A percentile compares a stretch with the other conserved stretches of the same genome.
These are phyloP conservation scores for Chrysosphaeria jannelii DNA, from an alignment of 2,329 filamentous ascomycete species.

Conservation along the genomic window DNA sequence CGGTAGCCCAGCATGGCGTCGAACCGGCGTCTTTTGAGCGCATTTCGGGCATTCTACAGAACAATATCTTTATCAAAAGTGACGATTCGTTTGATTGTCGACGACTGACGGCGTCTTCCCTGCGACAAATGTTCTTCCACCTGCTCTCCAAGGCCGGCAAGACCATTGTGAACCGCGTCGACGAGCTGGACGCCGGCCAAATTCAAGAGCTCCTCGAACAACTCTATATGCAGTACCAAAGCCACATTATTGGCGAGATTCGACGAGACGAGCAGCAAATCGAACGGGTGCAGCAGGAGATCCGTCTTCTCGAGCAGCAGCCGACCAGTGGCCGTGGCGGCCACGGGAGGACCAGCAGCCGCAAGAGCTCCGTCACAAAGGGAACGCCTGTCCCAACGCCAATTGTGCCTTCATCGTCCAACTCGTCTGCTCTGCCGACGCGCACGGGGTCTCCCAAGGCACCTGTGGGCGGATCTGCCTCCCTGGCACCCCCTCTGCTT, in stretches of 20 bases:
- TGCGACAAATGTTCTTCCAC: constrained; percentile 50
- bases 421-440: too few species aligned
- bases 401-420: too few species aligned
- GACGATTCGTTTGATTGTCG: constrained; percentile 40
- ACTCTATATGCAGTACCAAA: constrained; percentile 46
- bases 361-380: neutral
- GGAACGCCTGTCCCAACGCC: too few species aligned
- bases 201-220: constrained; percentile 41
- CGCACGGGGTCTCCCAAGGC: too few species aligned
- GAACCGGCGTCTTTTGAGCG: constrained; percentile 9
- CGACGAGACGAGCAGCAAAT: constrained; percentile 42
- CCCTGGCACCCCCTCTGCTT: too few species aligned
- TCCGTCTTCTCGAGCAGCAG: constrained; percentile 30
- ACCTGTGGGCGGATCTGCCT: too few species aligned
- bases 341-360: neutral
- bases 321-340: neutral
- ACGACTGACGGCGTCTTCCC: constrained; percentile 45
- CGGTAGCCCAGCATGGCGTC: constrained; percentile 7
- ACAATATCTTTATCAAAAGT: constrained; percentile 40
- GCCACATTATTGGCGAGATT: constrained; percentile 38
- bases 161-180: constrained; percentile 25
- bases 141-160: constrained; percentile 16
- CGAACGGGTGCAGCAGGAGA: constrained; percentile 31
- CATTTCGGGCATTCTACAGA: constrained; percentile 29
- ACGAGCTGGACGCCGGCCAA: constrained; percentile 30